phyloP scores from a whole-genome alignment of 352 stramenopile species.

The Aphanomyces stellatus region DNA sequence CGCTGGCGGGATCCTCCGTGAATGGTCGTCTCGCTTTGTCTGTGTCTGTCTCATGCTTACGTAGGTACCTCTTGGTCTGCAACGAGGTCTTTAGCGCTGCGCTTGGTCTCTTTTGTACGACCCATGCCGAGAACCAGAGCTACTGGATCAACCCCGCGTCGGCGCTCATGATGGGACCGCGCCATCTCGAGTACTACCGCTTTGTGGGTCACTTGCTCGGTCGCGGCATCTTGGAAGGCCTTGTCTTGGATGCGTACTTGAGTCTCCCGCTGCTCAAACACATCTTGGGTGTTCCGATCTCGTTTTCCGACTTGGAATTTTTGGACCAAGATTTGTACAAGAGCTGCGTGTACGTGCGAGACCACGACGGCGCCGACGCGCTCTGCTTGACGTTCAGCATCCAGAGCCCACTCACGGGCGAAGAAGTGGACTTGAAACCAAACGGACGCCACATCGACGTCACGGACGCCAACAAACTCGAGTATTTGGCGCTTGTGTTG shows the following conservation, averaged over 20 bases:
- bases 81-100: slow-evolving; percentile 69
- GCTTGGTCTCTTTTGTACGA: slow-evolving; percentile 56
- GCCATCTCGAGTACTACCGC: slow-evolving; percentile 91
- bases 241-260: slow-evolving; percentile 96
- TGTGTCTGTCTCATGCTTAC: too few relatives aligned
- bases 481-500: slow-evolving; percentile 77
- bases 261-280: slow-evolving; percentile 82
- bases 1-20: slow-evolving; percentile 64
- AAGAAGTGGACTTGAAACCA: slow-evolving; percentile 86
- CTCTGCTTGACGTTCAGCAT: slow-evolving; percentile 68
- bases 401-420: slow-evolving; percentile 24
- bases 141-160: slow-evolving; percentile 78
- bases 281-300: slow-evolving; percentile 73
- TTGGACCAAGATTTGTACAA: slow-evolving; percentile 72
- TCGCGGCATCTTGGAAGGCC: slow-evolving; percentile 96
- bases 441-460: slow-evolving; percentile 88
- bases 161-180: slow-evolving; percentile 22
- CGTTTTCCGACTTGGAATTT: slow-evolving; percentile 78
- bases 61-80: slow-evolving; percentile 33
- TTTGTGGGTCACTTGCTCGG: slow-evolving; percentile 93
- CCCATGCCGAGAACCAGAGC: slow-evolving; percentile 62
- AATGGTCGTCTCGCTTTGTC: slow-evolving; percentile 69
- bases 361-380: slow-evolving; percentile 58
- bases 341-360: slow-evolving; percentile 61
- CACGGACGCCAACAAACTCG: slow-evolving; percentile 93